Conservation (phyloP, 257 asterid species). For the Leonotis leonurus region DNA sequence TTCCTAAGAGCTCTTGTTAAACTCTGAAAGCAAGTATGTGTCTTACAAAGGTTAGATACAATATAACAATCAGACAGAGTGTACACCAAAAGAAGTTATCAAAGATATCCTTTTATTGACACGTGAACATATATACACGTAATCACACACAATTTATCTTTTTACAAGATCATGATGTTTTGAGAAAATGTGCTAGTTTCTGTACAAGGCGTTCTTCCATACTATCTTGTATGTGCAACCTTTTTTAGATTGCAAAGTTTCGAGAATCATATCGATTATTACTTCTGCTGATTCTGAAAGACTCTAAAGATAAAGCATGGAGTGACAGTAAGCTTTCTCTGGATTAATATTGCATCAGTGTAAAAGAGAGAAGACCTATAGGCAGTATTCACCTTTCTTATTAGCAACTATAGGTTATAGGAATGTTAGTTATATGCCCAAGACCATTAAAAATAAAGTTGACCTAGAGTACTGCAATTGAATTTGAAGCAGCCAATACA, state of each 20-base stretch:
- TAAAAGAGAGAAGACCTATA: neutral
- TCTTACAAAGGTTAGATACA: constrained; percentile 1
- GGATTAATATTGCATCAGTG: neutral
- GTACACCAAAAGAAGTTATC: neutral
- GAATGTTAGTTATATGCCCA: neutral
- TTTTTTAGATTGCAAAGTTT: no score
- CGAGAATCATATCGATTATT: neutral
- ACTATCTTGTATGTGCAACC: neutral
- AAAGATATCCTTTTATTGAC: neutral
- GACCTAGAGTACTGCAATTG: neutral
- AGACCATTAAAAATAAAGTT: neutral
- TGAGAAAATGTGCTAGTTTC: neutral
- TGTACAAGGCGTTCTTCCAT: neutral
- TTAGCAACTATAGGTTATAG: neutral
- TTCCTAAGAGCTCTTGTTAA: constrained; percentile 76
- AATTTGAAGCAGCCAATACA: neutral
- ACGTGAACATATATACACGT: neutral
- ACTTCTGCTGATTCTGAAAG: constrained; percentile 6
- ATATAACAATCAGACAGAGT: neutral
- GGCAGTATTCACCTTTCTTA: neutral
- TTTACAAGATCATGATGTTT: neutral
- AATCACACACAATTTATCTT: neutral
- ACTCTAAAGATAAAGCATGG: neutral
- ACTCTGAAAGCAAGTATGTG: constrained; percentile 42
- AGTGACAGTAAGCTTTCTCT: neutral